These are phyloP conservation scores for Gossypium raimondii DNA, from an alignment of 345 rosid species.

Conservation along the genomic window DNA sequence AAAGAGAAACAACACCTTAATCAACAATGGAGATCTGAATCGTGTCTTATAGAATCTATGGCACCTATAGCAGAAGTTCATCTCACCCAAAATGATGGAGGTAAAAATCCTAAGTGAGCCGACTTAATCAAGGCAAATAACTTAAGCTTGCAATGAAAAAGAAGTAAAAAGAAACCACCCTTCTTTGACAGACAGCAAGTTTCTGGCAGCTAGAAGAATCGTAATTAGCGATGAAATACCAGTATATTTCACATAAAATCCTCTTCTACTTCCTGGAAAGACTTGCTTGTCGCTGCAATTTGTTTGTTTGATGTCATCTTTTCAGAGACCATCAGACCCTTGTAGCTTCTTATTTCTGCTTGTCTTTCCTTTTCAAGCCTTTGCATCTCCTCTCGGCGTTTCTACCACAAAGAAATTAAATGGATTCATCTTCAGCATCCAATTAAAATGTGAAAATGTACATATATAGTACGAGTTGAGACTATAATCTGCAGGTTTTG, in stretches of 20 bases:
- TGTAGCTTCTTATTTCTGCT: conserved; percentile 91
- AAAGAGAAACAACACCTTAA: not conserved
- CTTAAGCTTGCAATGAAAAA: conserved; percentile 21
- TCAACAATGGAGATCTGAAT: conserved; percentile 5
- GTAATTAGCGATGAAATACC: conserved; percentile 5
- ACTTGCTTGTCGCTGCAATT: conserved; percentile 73
- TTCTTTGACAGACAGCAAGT: conserved; percentile 23
- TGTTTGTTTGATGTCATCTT: conserved; percentile 98
- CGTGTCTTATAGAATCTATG: conserved; percentile 14
- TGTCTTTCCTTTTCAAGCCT: conserved; percentile 91
- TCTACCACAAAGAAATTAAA: conserved; percentile 39
- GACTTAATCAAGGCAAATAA: conserved; percentile 25
- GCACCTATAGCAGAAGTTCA: conserved; percentile 13
- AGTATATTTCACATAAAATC: conserved; percentile 69
- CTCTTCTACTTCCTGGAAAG: conserved; percentile 92
- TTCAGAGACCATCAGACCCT: conserved; percentile 21
- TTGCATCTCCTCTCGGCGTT: conserved; percentile 81
- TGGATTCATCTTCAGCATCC: not conserved
- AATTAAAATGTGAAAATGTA: not conserved
- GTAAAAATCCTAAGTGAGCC: not conserved
- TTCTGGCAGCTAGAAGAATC: conserved; percentile 12
- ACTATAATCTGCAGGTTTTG: not conserved
- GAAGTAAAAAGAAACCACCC: conserved; percentile 17
- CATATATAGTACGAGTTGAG: not conserved
- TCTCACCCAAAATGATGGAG: conserved; percentile 9